Base-by-base conservation (phyloP, 768 basidiomycete species). In the Mycena amicta region DNA sequence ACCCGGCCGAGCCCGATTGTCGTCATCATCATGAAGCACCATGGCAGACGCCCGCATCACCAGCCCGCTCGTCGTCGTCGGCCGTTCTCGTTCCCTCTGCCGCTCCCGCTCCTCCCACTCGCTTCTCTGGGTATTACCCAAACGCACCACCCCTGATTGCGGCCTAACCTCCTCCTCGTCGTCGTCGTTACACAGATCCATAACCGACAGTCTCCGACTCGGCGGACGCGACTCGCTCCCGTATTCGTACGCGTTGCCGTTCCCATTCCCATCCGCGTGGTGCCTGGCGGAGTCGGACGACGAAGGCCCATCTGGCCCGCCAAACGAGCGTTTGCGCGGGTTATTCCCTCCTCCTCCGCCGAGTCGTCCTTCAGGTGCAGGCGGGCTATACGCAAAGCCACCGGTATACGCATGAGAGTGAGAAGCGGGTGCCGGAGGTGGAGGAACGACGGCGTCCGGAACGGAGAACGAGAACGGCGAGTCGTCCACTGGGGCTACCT, bases 51-150 rank as follows among this genome's bases (percentile, higher is more conserved):
- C 47, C 13, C 47, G 47, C 47, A 49, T 5, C 25, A 49, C 26
- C 11, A 49, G 47, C 25, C 47, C 47, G 26, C 47, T 49, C 26
- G 47, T 49, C 47, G 47, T 49, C 26, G 47, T 49, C 47, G 47
- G 47, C 25, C 47, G 47, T 8, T 49, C 5, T 28, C 33, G 47
- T 22, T 49, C 27, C 47, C 47, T 11, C 47, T 49, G 5, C 27
- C 25, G 47, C 47, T 28, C 8, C n/a, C 13, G 47, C 47, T 23
- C 8, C 12, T 26, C 13, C 12, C n/a, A 28, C 12, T 13, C 13
- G 13, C 26, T 5, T 12, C 25, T 13, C 25, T 26, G 47, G 25
- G 47, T 22, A 22, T 22, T 43, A n/a, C n/a, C n/a, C n/a, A n/a
- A n/a, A n/a, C n/a, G n/a, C n/a, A n/a, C n/a, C n/a, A n/a, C n/a